Evolutionary conservation across 176 grass and related monocot species (phyloP), one percentile per base, ranked within the genome.

Genomic region (Bonia amplexicaulis): DNA sequence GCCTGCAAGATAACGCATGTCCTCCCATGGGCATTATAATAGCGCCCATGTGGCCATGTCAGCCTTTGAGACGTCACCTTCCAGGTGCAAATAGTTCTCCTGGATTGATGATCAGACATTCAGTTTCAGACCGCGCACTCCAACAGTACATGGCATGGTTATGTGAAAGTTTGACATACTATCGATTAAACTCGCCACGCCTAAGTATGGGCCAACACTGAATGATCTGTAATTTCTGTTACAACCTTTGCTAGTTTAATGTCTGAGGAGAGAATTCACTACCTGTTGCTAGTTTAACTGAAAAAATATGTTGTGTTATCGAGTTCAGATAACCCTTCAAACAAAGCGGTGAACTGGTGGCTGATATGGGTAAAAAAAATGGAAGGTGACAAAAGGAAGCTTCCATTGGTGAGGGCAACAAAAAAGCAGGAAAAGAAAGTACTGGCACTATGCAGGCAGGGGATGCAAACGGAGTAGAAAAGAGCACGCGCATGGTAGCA

Each of bases 1-100:
- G 23, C 70, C 45, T 73, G 70, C 23, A 31, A 44, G 70, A 51
- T 73, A 69, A 73, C 25, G 70, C 25, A 31, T 52, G 46, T 73
- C n/a, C 70, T 70, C 40, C 67, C 70, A 27, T 73, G 70, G 44
- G 46, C 71, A 73, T n/a, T n/a, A 52, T 73, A 73, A 52, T n/a
- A n/a, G n/a, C n/a, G n/a, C n/a, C n/a, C n/a, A n/a, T n/a, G n/a
- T 73, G 45, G 31, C 71, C 25, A 6, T 51, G 46, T 7, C 46
- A 73, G 46, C 25, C 46, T 73, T 69, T 52, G 46, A 73, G n/a
- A 33, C 71, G 71, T 73, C 71, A 73, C 46, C 46, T 73, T 19
- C 26, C 46, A 19, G 46, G 7, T 19, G 14, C 46, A 19, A 52
- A 52, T 6, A 73, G 71, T 73, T 33, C 46, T 11, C 42, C 12